Evolutionary conservation across 2,329 filamentous ascomycete species (phyloP), one percentile per base, ranked within the genome.

Genomic region (Spiromastix sp.): DNA sequence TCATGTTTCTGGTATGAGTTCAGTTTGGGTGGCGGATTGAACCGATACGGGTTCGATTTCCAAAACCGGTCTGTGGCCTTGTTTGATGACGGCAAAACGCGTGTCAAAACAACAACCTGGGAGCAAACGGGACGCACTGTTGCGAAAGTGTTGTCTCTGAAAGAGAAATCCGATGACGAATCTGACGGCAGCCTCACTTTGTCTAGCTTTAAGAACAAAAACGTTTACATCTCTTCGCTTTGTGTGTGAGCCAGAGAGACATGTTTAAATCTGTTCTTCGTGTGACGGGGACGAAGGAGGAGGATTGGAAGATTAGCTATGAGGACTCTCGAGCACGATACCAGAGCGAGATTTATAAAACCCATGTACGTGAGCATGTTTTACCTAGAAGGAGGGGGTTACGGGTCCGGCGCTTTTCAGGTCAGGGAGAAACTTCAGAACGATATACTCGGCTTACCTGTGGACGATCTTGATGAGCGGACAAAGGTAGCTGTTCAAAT

Each of bases 251-350:
- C 39, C 79, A 84, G 52, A 64, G 66, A 8, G 77, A 83, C 7
- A 81, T 83, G 61, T 65, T 83, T 36, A 68, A 70, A 25, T 69
- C 67, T n/a, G 55, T 78, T 9, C 65, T 77, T 46, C 68, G 70
- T 0, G 76, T 77, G 3, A 70, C 71, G 0, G 68, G 68, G 0
- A 74, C 70, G 0, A 69, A 57, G 2, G 71, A 77, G 25, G 56
- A 53, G 0, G 77, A 81, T 46, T 84, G 79, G 79, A 64, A 50
- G 2, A 66, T 83, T 37, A 60, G n/a, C n/a, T n/a, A n/a, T n/a
- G n/a, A n/a, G n/a, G n/a, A n/a, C n/a, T n/a, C n/a, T n/a, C n/a
- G n/a, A n/a, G n/a, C n/a, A n/a, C n/a, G n/a, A n/a, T n/a, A n/a
- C n/a, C n/a, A n/a, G n/a, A n/a, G n/a, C n/a, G n/a, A n/a, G n/a